Evolutionary conservation across 2,329 filamentous ascomycete genomes (phyloP).

Genomic region (Amylocarpus encephaloides): DNA sequence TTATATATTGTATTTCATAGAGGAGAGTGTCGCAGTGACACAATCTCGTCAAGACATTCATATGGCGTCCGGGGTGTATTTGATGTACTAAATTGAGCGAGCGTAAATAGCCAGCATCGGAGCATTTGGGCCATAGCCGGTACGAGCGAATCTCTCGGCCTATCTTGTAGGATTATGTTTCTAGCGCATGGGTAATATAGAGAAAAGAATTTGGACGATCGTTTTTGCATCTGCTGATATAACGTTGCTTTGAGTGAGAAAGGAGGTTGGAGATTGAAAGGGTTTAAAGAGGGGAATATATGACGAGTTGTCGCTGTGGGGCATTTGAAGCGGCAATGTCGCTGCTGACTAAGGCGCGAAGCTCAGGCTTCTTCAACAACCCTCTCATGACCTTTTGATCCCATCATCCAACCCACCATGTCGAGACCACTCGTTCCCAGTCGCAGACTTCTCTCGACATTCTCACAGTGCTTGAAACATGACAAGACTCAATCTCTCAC

Average conservation of each 20-base stretch:
- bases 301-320: neutral
- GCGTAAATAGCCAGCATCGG: slow-evolving; percentile 4
- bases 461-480: slow-evolving; percentile 14
- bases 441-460: slow-evolving; percentile 18
- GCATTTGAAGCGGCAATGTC: slow-evolving; percentile 2
- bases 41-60: too few relatives aligned
- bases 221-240: neutral
- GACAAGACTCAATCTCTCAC: slow-evolving; percentile 3
- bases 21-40: neutral
- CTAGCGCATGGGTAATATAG: slow-evolving; percentile 4
- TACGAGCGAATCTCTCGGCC: too few relatives aligned
- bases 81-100: slow-evolving; percentile 10
- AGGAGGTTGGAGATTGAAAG: slow-evolving; percentile 12
- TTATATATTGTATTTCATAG: slow-evolving; percentile 2
- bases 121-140: neutral
- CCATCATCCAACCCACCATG: slow-evolving; percentile 12
- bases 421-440: slow-evolving; percentile 24
- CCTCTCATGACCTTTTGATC: too few relatives aligned
- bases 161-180: slow-evolving; percentile 13
- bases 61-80: neutral
- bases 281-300: neutral
- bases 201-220: slow-evolving; percentile 6
- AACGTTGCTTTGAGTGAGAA: neutral
- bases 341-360: neutral
- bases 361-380: neutral